Evolutionary conservation across 1,139 yeast species (phyloP).

Genomic region (Suzukiozyma palmioleophila): DNA sequence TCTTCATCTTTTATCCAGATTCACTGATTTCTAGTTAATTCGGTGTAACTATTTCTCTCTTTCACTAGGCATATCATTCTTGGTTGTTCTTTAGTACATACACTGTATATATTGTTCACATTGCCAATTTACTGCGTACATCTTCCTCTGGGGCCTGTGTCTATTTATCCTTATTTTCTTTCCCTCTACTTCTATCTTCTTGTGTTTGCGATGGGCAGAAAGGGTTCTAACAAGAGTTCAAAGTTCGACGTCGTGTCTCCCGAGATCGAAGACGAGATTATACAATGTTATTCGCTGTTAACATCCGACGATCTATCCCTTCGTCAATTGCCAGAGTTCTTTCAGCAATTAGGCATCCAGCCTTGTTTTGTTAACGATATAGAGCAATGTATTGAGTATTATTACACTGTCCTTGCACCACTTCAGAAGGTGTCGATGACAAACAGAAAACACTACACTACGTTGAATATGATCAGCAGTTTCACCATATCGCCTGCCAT

Average conservation of each 20-base stretch:
- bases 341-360: conserved; percentile 26
- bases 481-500: conserved; percentile 26
- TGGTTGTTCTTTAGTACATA: too few relatives aligned
- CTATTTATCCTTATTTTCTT: too few relatives aligned
- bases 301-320: conserved; percentile 29
- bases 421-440: conserved; percentile 7
- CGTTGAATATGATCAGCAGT: conserved; percentile 24
- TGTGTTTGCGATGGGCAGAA: not conserved
- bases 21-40: too few relatives aligned
- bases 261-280: conserved; percentile 30
- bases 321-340: conserved; percentile 21
- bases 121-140: too few relatives aligned
- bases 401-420: conserved; percentile 22
- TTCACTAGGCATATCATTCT: too few relatives aligned
- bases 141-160: too few relatives aligned
- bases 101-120: too few relatives aligned
- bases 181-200: not conserved
- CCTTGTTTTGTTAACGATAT: conserved; percentile 31
- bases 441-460: conserved; percentile 19
- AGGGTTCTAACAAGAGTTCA: conserved; percentile 5
- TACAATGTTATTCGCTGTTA: conserved; percentile 23
- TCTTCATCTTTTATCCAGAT: too few relatives aligned
- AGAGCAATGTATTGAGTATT: conserved; percentile 28
- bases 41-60: too few relatives aligned
- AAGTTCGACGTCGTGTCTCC: conserved; percentile 15